A percentile compares a stretch with the other conserved stretches of the same genome.
Evolutionary conservation across 768 basidiomycete species (phyloP).

Genomic region (Termitomyces sp.): DNA sequence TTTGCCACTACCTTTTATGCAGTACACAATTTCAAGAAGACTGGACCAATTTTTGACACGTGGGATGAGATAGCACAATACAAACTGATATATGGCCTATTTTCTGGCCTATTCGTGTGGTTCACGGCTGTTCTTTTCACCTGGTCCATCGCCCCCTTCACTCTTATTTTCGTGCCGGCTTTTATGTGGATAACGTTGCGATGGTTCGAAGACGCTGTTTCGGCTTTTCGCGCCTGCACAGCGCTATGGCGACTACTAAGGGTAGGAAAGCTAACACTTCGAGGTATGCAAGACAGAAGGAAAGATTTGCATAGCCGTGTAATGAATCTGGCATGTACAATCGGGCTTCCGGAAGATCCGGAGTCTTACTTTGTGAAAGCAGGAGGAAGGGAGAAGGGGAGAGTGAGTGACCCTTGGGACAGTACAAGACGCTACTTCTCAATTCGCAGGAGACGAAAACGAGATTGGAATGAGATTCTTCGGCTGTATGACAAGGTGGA

Average conservation of each 20-base stretch:
- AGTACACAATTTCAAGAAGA: conserved; percentile 73
- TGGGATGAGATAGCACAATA: conserved; percentile 90
- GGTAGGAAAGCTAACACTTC: conserved; percentile 54
- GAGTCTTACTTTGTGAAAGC: conserved; percentile 55
- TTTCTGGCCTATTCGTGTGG: conserved; percentile 72
- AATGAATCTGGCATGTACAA: conserved; percentile 51
- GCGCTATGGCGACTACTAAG: conserved; percentile 56
- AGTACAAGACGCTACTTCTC: conserved; percentile 75
- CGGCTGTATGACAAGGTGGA: conserved; percentile 79
- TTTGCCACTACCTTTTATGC: conserved; percentile 66
- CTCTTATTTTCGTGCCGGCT: conserved; percentile 55
- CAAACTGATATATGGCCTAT: conserved; percentile 78
- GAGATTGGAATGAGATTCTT: conserved; percentile 88
- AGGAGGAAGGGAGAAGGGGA: conserved; percentile 67
- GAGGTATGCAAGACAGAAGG: conserved; percentile 47
- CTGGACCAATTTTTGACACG: conserved; percentile 78
- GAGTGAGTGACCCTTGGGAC: conserved; percentile 64
- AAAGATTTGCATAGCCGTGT: conserved; percentile 57
- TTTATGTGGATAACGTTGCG: conserved; percentile 89
- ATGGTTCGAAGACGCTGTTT: conserved; percentile 82
- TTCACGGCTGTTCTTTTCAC: conserved; percentile 46
- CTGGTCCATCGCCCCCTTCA: conserved; percentile 54
- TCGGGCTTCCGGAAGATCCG: conserved; percentile 65
- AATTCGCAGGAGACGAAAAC: conserved; percentile 67
- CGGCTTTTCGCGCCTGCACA: conserved; percentile 70